Percentiles rank a stretch among this genome's conserved stretches.
phyloP scores from a whole-genome alignment of 257 asterid species.

The Solanum arcanum region DNA sequence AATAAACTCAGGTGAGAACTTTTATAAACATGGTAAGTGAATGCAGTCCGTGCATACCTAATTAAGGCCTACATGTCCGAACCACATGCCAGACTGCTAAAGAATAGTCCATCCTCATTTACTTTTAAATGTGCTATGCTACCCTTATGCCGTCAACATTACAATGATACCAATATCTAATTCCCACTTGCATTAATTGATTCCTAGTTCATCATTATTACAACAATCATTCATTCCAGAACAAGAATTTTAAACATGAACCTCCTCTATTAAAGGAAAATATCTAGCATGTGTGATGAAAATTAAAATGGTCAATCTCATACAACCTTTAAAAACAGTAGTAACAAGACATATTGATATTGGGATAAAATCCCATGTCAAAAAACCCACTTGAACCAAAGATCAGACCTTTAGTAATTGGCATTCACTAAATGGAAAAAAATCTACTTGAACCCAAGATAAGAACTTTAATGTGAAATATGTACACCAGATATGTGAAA shows the following conservation, averaged over 20 bases:
- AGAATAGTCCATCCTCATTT: no score
- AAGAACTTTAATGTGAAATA: background rate
- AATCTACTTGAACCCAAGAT: background rate
- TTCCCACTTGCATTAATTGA: background rate
- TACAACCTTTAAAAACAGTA: background rate
- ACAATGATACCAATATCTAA: no score
- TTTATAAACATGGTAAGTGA: no score
- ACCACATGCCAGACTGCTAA: no score
- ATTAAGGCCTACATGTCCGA: no score
- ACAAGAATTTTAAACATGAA: background rate
- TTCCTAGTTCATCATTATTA: background rate
- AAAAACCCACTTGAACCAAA: background rate
- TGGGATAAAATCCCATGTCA: background rate
- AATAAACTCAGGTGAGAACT: no score
- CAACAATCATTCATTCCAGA: background rate
- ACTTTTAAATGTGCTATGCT: no score
- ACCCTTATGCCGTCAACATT: background rate
- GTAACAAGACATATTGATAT: background rate
- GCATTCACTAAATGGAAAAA: background rate
- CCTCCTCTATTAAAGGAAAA: background rate
- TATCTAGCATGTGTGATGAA: background rate
- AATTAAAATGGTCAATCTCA: background rate
- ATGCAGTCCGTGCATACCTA: no score
- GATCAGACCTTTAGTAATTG: background rate
- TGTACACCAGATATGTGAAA: background rate